phyloP scores from a whole-genome alignment of 2,329 filamentous ascomycete genomes.

The Sarocladium strictum region DNA sequence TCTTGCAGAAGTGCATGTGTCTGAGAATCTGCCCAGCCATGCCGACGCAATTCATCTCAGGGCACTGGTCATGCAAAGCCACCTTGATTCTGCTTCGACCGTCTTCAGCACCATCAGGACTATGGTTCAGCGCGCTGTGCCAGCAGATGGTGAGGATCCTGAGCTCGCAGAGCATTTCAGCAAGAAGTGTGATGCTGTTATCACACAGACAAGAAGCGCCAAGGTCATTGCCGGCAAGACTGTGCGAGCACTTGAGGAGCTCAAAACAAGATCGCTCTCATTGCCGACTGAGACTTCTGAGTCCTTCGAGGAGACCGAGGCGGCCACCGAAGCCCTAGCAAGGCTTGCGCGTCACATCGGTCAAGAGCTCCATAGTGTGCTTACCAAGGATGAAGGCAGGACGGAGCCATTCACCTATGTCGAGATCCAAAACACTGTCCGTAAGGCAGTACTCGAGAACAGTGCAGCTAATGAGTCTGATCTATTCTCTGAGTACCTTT shows the following conservation, averaged over 20 bases:
- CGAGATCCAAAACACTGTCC: constrained; percentile 61
- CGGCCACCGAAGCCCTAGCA: constrained; percentile 58
- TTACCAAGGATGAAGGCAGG: constrained; percentile 64
- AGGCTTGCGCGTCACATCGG: constrained; percentile 63
- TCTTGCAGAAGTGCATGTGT: constrained; percentile 74
- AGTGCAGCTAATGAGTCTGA: constrained; percentile 58
- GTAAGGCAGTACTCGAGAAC: constrained; percentile 40
- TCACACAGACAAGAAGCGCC: constrained; percentile 70
- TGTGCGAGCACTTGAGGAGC: constrained; percentile 68
- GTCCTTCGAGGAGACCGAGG: constrained; percentile 65
- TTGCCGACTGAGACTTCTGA: constrained; percentile 61
- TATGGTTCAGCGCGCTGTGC: constrained; percentile 62
- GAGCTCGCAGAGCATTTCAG: constrained; percentile 62
- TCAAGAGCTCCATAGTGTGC: constrained; percentile 55
- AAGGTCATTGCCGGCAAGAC: constrained; percentile 81
- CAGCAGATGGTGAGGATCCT: constrained; percentile 36
- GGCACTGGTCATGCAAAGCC: constrained; percentile 68
- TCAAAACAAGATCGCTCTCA: constrained; percentile 69
- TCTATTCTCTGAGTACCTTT: constrained; percentile 62
- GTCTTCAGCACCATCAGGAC: constrained; percentile 57
- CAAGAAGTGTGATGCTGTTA: constrained; percentile 64
- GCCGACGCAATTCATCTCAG: constrained; percentile 77
- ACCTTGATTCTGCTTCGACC: constrained; percentile 71
- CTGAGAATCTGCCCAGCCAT: constrained; percentile 62
- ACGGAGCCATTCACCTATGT: constrained; percentile 58